These are phyloP conservation scores for Starmerella geochares DNA, from an alignment of 805 yeast genomes.

Conservation along the genomic window DNA sequence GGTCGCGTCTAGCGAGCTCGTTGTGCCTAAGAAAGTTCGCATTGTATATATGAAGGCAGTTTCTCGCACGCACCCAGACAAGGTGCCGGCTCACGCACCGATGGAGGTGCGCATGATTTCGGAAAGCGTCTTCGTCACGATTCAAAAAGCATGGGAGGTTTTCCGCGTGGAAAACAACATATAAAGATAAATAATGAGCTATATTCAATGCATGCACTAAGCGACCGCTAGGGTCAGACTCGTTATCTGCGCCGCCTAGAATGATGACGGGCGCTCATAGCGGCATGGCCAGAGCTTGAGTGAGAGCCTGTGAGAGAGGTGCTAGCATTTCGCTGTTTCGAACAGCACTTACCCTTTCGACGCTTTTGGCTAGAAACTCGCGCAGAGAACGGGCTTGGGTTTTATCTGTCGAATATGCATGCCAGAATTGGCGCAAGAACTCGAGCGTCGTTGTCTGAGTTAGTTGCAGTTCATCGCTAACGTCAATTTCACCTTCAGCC, in stretches of 20 bases:
- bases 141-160: conserved; percentile 84
- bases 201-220: not conserved
- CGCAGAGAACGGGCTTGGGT: conserved; percentile 33
- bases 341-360: conserved; percentile 18
- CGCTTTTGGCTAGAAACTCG: conserved; percentile 14
- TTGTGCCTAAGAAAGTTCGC: conserved; percentile 82
- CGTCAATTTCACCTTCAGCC: not conserved
- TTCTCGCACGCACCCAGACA: conserved; percentile 75
- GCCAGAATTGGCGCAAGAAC: conserved; percentile 67
- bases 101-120: conserved; percentile 74
- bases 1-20: conserved; percentile 62
- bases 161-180: conserved; percentile 41
- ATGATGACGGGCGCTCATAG: not conserved
- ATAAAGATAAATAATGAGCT: conserved; percentile 11
- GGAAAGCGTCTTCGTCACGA: conserved; percentile 69
- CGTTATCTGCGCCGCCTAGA: too few species aligned
- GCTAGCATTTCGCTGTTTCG: conserved; percentile 6
- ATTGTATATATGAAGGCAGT: conserved; percentile 73
- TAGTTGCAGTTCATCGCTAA: conserved; percentile 37
- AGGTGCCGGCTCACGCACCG: conserved; percentile 48
- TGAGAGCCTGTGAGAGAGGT: conserved; percentile 14
- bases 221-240: too few species aligned
- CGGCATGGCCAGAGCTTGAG: conserved; percentile 13
- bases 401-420: conserved; percentile 10
- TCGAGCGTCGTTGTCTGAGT: conserved; percentile 67